Evolutionary conservation across 2,329 filamentous ascomycete genomes (phyloP).

Genomic region (Stylonectria norvegica): DNA sequence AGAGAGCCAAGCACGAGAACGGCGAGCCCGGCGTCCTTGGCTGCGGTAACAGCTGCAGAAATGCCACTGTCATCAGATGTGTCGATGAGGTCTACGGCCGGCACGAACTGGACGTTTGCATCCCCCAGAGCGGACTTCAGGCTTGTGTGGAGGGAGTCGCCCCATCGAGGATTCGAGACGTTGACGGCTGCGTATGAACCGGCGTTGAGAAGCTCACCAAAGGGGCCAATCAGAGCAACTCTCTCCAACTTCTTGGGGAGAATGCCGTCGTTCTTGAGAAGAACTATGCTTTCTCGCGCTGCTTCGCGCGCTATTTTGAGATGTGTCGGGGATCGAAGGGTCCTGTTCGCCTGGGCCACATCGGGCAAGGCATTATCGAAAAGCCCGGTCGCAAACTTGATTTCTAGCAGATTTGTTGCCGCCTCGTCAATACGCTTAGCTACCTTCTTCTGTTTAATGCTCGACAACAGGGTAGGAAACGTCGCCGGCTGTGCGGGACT

Average conservation of each 20-base stretch:
- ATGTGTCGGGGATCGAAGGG: conserved; percentile 10
- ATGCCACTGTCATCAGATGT: conserved; percentile 17
- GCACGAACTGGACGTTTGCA: conserved; percentile 15
- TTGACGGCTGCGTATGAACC: conserved; percentile 19
- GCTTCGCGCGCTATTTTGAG: conserved; percentile 10
- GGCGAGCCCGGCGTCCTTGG: conserved; percentile 28
- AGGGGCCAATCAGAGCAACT: conserved; percentile 20
- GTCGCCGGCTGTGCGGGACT: conserved; percentile 21
- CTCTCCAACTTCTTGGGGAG: conserved; percentile 46
- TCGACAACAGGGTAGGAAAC: conserved; percentile 22
- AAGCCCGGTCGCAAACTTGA: conserved; percentile 29
- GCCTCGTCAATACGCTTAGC: conserved; percentile 25
- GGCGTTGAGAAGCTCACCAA: conserved; percentile 26
- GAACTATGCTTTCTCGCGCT: conserved; percentile 41
- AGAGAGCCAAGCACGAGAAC: conserved; percentile 31
- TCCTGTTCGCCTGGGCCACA: conserved; percentile 12
- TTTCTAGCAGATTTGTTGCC: conserved; percentile 23
- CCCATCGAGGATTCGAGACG: conserved; percentile 14
- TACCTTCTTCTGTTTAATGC: conserved; percentile 19
- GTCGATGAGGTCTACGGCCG: conserved; percentile 14
- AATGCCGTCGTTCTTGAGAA: conserved; percentile 60
- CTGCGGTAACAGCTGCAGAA: conserved; percentile 23
- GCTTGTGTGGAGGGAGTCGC: conserved; percentile 14
- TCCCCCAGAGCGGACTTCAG: conserved; percentile 13
- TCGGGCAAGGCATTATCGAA: conserved; percentile 27